These are phyloP conservation scores for Polyporus tsugae DNA, from an alignment of 1,284 basidiomycete genomes.

Conservation along the genomic window DNA sequence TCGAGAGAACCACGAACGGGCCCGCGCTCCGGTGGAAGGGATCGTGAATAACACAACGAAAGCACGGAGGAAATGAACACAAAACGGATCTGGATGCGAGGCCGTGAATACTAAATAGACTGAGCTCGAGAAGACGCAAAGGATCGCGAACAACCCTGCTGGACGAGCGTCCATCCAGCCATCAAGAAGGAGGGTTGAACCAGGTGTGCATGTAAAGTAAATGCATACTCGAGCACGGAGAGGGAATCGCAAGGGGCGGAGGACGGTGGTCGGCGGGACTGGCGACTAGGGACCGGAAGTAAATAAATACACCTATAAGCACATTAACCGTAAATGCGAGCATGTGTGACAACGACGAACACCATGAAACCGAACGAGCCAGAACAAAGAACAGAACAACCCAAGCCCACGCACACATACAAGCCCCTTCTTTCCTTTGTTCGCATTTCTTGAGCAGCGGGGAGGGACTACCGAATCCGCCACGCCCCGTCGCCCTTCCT, in stretches of 20 bases:
- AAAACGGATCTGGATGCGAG: neutral
- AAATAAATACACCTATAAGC: constrained; percentile 6
- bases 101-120: neutral
- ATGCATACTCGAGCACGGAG: neutral
- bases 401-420: neutral
- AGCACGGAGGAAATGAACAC: neutral
- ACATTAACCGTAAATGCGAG: constrained; percentile 1
- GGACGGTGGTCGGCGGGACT: neutral
- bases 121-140: neutral
- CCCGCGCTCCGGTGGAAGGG: too few species aligned
- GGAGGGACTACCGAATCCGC: constrained; percentile 35
- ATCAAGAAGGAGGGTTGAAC: neutral
- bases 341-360: neutral
- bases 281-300: neutral
- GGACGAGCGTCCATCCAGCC: neutral
- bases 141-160: neutral
- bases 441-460: neutral
- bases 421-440: neutral
- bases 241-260: neutral
- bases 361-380: neutral
- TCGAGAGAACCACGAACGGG: too few species aligned
- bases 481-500: constrained; percentile 83
- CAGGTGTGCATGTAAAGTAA: neutral
- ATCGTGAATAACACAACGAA: neutral
- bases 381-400: neutral